phyloP scores from a whole-genome alignment of 768 basidiomycete genomes.

The Calocera cornea region DNA sequence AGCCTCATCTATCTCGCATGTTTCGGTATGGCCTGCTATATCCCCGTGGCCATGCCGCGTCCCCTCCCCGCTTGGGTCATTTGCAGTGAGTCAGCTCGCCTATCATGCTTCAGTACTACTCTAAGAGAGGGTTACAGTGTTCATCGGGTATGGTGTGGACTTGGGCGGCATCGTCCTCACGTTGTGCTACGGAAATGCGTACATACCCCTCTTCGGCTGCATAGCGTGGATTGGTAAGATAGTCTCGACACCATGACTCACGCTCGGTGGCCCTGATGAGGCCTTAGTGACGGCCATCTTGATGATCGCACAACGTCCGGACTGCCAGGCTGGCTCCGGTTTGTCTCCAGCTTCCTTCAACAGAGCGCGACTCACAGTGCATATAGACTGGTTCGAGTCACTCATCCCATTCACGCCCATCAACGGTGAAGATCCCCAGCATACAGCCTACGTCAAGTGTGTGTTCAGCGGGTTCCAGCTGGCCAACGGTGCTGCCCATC shows the following conservation, averaged over 20 bases:
- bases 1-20: too few species aligned
- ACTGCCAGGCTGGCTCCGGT: background rate
- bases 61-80: background rate
- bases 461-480: background rate
- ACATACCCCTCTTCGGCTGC: background rate
- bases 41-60: background rate
- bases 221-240: background rate
- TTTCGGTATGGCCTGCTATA: background rate
- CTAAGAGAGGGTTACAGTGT: background rate
- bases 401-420: background rate
- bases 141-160: background rate
- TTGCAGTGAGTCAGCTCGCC: background rate
- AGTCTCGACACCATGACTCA: background rate
- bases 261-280: background rate
- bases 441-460: background rate
- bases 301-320: background rate
- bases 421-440: background rate
- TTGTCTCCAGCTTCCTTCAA: background rate
- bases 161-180: background rate
- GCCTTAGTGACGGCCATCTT: background rate
- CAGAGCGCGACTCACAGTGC: background rate
- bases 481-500: background rate
- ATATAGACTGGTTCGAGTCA: background rate
- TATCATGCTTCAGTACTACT: background rate
- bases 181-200: background rate